Percentiles rank a stretch among this genome's conserved stretches.
phyloP scores from a whole-genome alignment of 495 filamentous ascomycete genomes.

The Letharia lupina region DNA sequence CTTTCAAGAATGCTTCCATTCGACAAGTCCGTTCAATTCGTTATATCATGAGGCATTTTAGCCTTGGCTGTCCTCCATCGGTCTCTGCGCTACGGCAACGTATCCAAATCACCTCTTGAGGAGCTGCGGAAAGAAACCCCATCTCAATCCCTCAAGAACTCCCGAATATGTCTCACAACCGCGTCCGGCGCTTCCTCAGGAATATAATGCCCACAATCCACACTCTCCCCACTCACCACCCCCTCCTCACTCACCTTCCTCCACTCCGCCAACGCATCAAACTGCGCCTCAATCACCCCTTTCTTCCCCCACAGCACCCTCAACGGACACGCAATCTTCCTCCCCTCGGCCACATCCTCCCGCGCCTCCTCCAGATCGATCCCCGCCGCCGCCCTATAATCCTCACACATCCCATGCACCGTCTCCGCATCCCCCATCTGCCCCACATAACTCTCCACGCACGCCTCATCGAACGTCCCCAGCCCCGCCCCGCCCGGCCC shows the following conservation, averaged over 20 bases:
- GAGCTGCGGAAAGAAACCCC: neutral
- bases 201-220: conserved; percentile 38
- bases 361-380: conserved; percentile 33
- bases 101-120: neutral
- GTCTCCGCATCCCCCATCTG: conserved; percentile 25
- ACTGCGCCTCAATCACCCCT: conserved; percentile 31
- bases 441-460: conserved; percentile 27
- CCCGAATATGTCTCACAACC: conserved; percentile 27
- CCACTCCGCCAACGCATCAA: conserved; percentile 34
- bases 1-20: neutral
- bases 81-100: neutral
- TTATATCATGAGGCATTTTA: no score
- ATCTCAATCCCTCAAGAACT: conserved; percentile 26
- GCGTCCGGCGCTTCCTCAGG: conserved; percentile 35
- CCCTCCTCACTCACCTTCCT: conserved; percentile 26
- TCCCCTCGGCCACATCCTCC: conserved; percentile 27
- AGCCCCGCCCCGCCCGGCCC: conserved; percentile 12
- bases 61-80: no score
- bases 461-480: conserved; percentile 21
- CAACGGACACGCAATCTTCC: conserved; percentile 32
- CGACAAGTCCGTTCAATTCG: neutral
- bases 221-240: conserved; percentile 26
- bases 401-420: conserved; percentile 37
- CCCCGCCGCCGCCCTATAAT: conserved; percentile 35
- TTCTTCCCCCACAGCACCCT: conserved; percentile 33